These are phyloP conservation scores for Raddia guianensis DNA, from an alignment of 176 grass and related monocot species.

Conservation along the genomic window DNA sequence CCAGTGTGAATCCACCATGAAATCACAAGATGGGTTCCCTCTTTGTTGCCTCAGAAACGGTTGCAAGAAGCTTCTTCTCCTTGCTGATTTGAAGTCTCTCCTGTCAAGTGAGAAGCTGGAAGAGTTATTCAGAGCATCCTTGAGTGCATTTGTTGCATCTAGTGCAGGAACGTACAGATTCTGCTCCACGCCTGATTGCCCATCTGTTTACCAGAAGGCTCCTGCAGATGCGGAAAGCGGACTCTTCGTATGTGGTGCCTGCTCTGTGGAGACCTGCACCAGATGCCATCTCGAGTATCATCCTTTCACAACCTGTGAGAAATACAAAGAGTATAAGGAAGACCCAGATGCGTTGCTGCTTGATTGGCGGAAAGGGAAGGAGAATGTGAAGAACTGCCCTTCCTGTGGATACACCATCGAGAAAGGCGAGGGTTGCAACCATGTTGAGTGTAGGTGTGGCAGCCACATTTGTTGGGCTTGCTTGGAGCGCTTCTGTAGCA, in stretches of 20 bases:
- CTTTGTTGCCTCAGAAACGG: slow-evolving; percentile 65
- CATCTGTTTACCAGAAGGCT: slow-evolving; percentile 62
- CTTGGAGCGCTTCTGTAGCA: slow-evolving; percentile 63
- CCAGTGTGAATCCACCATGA: slow-evolving; percentile 73
- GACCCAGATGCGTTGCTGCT: slow-evolving; percentile 67
- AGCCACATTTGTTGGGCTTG: slow-evolving; percentile 90
- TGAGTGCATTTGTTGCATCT: slow-evolving; percentile 67
- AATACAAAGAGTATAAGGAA: slow-evolving; percentile 80
- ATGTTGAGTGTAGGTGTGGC: slow-evolving; percentile 79
- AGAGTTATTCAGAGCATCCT: slow-evolving; percentile 79
- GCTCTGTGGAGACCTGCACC: slow-evolving; percentile 75
- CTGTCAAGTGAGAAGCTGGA: slow-evolving; percentile 61
- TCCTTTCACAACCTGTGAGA: slow-evolving; percentile 73
- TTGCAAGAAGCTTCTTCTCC: slow-evolving; percentile 64
- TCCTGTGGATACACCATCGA: slow-evolving; percentile 78
- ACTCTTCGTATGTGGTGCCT: slow-evolving; percentile 75
- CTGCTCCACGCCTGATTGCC: slow-evolving; percentile 78
- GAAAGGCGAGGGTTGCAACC: slow-evolving; percentile 87
- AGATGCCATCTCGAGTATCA: slow-evolving; percentile 88
- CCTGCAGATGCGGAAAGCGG: slow-evolving; percentile 38
- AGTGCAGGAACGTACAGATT: slow-evolving; percentile 68
- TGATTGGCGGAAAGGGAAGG: slow-evolving; percentile 78
- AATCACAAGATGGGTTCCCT: slow-evolving; percentile 77
- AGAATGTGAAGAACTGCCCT: slow-evolving; percentile 80
- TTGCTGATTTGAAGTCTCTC: slow-evolving; percentile 68